A percentile compares a stretch with the other conserved stretches of the same genome.
These are phyloP conservation scores for Pleurotus eryngii DNA, from an alignment of 768 basidiomycete genomes.

Conservation along the genomic window DNA sequence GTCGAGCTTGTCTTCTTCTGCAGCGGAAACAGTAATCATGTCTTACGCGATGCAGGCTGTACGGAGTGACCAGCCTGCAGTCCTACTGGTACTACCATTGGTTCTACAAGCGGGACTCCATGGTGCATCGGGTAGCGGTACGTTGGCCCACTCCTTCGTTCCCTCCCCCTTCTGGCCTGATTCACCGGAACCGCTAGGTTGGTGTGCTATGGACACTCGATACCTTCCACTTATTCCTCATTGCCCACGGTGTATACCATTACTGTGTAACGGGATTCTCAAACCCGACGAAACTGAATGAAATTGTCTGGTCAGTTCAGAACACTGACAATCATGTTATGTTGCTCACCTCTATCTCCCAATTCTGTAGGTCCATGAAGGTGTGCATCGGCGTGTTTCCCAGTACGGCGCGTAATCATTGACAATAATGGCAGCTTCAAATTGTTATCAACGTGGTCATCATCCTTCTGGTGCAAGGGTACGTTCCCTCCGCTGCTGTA, in stretches of 20 bases:
- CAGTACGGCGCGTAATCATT: neutral
- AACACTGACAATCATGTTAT: neutral
- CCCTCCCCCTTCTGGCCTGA: neutral
- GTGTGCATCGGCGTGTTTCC: neutral
- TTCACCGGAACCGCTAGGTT: neutral
- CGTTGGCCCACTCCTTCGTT: neutral
- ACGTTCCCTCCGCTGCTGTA: neutral
- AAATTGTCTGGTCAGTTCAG: neutral
- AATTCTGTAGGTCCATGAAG: neutral
- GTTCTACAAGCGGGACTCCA: conserved; percentile 12
- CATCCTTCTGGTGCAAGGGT: conserved; percentile 25
- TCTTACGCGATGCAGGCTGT: conserved; percentile 11
- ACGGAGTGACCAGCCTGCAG: conserved; percentile 19
- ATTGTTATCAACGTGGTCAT: conserved; percentile 24
- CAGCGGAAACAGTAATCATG: too few species aligned
- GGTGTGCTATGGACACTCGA: conserved; percentile 21
- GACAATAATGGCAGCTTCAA: conserved; percentile 17
- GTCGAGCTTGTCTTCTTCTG: neutral
- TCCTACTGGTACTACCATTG: conserved; percentile 16
- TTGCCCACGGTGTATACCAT: conserved; percentile 22
- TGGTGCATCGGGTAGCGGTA: conserved; percentile 10
- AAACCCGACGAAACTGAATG: conserved; percentile 7
- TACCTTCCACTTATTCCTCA: conserved; percentile 22
- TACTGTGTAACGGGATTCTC: conserved; percentile 24
- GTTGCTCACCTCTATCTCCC: neutral